Evolutionary conservation across 805 yeast genomes (phyloP).

Genomic region (Geotrichum ghanense): DNA sequence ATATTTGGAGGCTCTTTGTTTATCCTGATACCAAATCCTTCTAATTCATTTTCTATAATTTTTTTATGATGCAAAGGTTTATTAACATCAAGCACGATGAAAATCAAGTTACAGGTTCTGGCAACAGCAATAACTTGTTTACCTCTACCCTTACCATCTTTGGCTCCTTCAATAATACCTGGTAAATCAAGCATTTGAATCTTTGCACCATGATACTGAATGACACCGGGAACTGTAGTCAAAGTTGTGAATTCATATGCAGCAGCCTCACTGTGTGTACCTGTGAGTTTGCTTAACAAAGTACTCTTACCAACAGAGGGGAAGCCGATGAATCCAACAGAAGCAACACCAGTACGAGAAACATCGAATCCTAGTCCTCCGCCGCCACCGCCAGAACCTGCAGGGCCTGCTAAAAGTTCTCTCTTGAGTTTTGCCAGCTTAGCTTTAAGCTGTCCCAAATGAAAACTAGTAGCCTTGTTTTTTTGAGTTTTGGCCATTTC

Average conservation of each 20-base stretch:
- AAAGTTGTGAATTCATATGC: slow-evolving; percentile 94
- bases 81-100: slow-evolving; percentile 90
- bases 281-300: slow-evolving; percentile 75
- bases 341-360: slow-evolving; percentile 96
- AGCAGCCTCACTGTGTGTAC: slow-evolving; percentile 96
- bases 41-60: slow-evolving; percentile 88
- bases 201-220: slow-evolving; percentile 93
- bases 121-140: slow-evolving; percentile 98
- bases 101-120: slow-evolving; percentile 88
- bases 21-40: slow-evolving; percentile 93
- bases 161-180: slow-evolving; percentile 96
- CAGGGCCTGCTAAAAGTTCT: slow-evolving; percentile 65
- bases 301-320: slow-evolving; percentile 86
- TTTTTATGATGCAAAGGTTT: slow-evolving; percentile 92
- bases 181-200: slow-evolving; percentile 97
- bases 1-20: slow-evolving; percentile 92
- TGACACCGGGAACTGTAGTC: slow-evolving; percentile 95
- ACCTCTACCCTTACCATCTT: slow-evolving; percentile 97
- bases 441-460: slow-evolving; percentile 94
- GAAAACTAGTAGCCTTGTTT: slow-evolving; percentile 95
- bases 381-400: slow-evolving; percentile 77
- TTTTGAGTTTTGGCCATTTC: slow-evolving; percentile 98
- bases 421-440: slow-evolving; percentile 90
- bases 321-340: slow-evolving; percentile 96
- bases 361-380: slow-evolving; percentile 95